Percentiles rank a stretch among this genome's conserved stretches.
phyloP scores from a whole-genome alignment of 129 eudicot species.

The Saussurea involucrata region DNA sequence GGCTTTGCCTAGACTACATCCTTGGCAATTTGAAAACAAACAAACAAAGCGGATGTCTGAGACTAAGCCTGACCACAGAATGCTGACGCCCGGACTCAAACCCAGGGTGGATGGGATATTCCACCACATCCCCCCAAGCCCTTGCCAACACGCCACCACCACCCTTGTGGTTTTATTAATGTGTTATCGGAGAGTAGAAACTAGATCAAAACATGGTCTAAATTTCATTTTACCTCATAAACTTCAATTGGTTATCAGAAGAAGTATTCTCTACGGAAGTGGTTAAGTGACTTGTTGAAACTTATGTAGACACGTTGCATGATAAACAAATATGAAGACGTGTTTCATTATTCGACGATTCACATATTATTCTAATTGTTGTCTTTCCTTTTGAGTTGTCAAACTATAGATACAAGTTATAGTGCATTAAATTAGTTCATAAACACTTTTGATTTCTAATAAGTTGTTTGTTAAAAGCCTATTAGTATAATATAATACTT shows the following conservation, averaged over 20 bases:
- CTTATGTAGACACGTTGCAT: neutral
- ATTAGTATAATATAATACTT: neutral
- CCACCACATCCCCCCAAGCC: too few relatives aligned
- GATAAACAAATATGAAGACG: neutral
- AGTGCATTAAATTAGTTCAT: conserved; percentile 18
- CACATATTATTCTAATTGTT: neutral
- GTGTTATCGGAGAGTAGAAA: neutral
- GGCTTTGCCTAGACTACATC: too few relatives aligned
- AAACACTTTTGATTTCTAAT: neutral
- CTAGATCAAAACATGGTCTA: neutral
- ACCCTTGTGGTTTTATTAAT: neutral
- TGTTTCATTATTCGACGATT: neutral
- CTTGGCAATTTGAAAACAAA: too few relatives aligned
- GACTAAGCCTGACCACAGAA: too few relatives aligned
- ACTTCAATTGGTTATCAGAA: neutral
- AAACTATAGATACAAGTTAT: conserved; percentile 10
- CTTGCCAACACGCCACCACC: too few relatives aligned
- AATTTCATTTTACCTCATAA: neutral
- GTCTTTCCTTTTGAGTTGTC: neutral
- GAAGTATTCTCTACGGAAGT: neutral
- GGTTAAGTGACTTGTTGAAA: neutral
- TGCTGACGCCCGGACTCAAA: too few relatives aligned
- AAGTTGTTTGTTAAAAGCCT: conserved; percentile 6
- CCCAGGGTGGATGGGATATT: too few relatives aligned
- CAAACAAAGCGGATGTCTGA: too few relatives aligned